Base-by-base conservation (phyloP, 73 alveolate species). In the Paramecium bursaria region DNA sequence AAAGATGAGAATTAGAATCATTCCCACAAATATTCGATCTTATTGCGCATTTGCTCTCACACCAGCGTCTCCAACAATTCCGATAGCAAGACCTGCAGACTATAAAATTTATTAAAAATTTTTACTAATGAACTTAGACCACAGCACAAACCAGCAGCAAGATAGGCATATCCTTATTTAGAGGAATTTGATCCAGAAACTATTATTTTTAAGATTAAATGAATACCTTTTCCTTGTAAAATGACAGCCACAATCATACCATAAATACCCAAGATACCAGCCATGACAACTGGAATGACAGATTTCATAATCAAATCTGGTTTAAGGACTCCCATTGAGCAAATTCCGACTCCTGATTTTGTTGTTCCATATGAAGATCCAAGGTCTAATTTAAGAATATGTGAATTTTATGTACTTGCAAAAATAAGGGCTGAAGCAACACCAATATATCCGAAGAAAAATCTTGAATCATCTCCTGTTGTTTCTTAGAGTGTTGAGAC, bases 41-140 rank as follows among this genome's bases (percentile, higher is more conserved):
- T 97, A 97, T 94, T 97, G 94, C 1, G 99, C 99, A 73, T 92
- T 95, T 15, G 99, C 99, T 74, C 99, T 92, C 50, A 97, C 99
- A 11, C 99, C 99, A 29, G 99, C 98, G 85, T 97, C 99, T 51
- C 99, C 99, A 52, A 95, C 99, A 50, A 97, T 97, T 26, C 99
- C 99, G 75, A 97, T 97, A 53, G 99, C 99, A 31, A 97, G 91
- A 30, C 99, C 99, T 44, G 99, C 99, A 80, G 98, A 98, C 96
- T 90, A 21, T 39, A 49, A 26, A 31, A 22, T 25, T 48, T 46
- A 73, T 30, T 21, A 46, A 73, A 48, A 23, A 48, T 3, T 31
- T 52, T 85, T 92, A 90, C 96, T 89, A 97, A 88, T 17, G 99
- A 91, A 88, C 97, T 86, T 90, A 96, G 88, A 17, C 99, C 99